Percentiles rank a stretch among this genome's conserved stretches.
These are phyloP conservation scores for Solanum appendiculatum DNA, from an alignment of 257 asterid genomes.

Conservation along the genomic window DNA sequence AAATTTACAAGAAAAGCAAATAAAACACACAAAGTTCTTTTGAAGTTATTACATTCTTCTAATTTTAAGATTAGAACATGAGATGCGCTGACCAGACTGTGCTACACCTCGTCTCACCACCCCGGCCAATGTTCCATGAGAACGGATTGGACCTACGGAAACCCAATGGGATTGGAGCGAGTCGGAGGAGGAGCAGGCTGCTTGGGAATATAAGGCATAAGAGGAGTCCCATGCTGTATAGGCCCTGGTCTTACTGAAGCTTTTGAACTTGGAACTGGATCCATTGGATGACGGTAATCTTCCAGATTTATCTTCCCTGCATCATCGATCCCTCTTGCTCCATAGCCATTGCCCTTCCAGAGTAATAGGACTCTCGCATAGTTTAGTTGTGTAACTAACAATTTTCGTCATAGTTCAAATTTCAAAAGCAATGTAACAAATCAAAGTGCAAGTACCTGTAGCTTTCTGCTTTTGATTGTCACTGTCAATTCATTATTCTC, in stretches of 20 bases:
- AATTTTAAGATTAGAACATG: background rate
- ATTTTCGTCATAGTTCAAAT: background rate
- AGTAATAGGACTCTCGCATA: background rate
- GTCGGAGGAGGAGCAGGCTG: constrained; percentile 39
- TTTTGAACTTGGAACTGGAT: constrained; percentile 77
- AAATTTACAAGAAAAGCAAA: background rate
- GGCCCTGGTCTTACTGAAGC: constrained; percentile 63
- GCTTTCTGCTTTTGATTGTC: constrained; percentile 33
- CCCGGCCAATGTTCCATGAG: background rate
- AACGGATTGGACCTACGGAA: background rate
- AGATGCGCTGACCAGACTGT: background rate
- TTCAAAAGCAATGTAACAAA: background rate
- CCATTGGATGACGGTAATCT: constrained; percentile 50
- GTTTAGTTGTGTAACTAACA: background rate
- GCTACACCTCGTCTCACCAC: background rate
- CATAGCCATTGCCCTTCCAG: background rate
- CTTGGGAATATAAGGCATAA: constrained; percentile 68
- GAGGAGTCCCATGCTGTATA: constrained; percentile 78
- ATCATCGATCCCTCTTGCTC: background rate
- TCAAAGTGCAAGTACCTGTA: constrained; percentile 33
- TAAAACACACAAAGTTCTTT: background rate
- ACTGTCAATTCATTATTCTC: constrained; percentile 1
- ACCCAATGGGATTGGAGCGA: background rate
- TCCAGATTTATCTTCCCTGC: constrained; percentile 25
- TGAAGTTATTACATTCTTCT: background rate